These are phyloP conservation scores for Taphrina wiesneri DNA, from an alignment of 1,139 yeast species.

Conservation along the genomic window DNA sequence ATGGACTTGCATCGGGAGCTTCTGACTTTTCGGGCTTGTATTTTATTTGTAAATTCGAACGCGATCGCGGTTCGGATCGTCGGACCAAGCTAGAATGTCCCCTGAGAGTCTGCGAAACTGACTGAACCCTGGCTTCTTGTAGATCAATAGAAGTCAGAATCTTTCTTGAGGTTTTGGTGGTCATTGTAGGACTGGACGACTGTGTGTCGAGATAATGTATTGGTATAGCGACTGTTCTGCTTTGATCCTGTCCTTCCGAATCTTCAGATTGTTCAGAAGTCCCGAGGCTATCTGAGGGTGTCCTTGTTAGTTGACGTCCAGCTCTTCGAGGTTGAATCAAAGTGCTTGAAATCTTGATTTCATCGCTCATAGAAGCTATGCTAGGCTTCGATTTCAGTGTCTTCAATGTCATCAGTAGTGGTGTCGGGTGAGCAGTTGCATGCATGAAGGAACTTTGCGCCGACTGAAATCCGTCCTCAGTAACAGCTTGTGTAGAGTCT, in stretches of 20 bases:
- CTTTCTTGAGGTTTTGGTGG: neutral
- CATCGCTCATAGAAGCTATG: constrained; percentile 8
- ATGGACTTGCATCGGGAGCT: constrained; percentile 42
- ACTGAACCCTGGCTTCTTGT: constrained; percentile 13
- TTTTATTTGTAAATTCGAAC: neutral
- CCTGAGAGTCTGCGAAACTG: constrained; percentile 7
- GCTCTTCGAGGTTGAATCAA: neutral
- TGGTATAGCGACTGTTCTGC: neutral
- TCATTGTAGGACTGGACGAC: neutral
- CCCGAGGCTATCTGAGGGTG: neutral
- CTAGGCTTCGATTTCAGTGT: constrained; percentile 27
- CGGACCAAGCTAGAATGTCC: neutral
- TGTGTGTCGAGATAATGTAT: neutral
- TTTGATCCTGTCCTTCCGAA: neutral
- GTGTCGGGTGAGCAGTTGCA: neutral
- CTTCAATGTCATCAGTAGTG: constrained; percentile 11
- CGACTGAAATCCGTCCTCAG: neutral
- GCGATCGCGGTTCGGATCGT: neutral
- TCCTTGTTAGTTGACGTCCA: neutral
- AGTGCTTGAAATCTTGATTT: constrained; percentile 12
- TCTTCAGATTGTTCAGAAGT: neutral
- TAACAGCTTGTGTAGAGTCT: neutral
- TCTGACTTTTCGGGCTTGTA: constrained; percentile 10
- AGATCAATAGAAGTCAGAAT: constrained; percentile 7
- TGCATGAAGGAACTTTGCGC: neutral